Base-by-base conservation (phyloP, 768 basidiomycete genomes). In the Neoboletus subvelutipes region DNA sequence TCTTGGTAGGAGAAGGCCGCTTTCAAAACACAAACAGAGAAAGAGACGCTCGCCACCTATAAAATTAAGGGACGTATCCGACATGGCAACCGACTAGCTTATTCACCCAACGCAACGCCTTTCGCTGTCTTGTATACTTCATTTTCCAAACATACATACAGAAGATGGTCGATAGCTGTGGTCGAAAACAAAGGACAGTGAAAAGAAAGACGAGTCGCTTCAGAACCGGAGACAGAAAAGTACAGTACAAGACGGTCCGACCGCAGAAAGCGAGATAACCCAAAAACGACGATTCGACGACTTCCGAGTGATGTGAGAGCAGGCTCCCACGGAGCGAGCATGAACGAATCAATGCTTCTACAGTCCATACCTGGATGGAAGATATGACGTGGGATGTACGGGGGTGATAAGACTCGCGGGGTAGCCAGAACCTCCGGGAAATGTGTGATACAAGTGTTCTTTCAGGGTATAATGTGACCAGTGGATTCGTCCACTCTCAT, bases 401-500 rank as follows among this genome's bases (percentile, higher is more conserved):
- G 59, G 62, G 64, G 54, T 54, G 62, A 51, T 65, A 63, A 54
- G 51, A 55, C 58, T 56, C 64, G 60, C 59, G 56, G 59, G 61
- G 61, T 62, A 64, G 59, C 54, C 63, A 59, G 48, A 55, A 65
- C 62, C 64, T 63, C 70, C 54, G 37, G 28, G 33, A 58, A 50
- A 57, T 59, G 41, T 51, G 51, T 52, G 60, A 51, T 66, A 64
- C 66, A 62, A 63, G 56, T 61, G 58, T 64, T 61, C 66, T 62
- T 72, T 83, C 76, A 84, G 75, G 82, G 83, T 82, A 85, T 82
- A 72, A 75, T 73, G 68, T 75, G 73, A 46, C 75, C 71, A 50
- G 75, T 74, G 56, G 76, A 67, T 65, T 78, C 77, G 61, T 83
- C 83, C 76, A 88, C 80, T 70, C 85, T 80, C 81, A 89, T 83